Evolutionary conservation across 2,329 filamentous ascomycete species (phyloP).

Genomic region (Hypoxylon sp.): DNA sequence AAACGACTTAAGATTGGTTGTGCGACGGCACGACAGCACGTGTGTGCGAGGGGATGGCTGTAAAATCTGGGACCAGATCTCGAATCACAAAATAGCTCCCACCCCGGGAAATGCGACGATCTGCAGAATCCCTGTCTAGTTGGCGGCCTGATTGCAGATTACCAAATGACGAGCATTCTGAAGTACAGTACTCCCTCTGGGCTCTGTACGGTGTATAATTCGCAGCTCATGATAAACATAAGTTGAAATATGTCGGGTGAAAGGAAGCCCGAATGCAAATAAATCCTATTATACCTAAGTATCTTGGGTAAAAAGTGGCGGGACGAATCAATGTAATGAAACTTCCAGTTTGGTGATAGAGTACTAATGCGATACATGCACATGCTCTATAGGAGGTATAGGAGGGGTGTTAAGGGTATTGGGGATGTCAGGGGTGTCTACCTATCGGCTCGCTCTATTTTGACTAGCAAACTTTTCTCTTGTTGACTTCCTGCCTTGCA

Average conservation of each 20-base stretch:
- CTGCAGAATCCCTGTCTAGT: constrained; percentile 48
- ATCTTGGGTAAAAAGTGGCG: constrained; percentile 8
- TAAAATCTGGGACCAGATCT: constrained; percentile 46
- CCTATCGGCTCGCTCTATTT: constrained; percentile 25
- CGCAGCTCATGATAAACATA: background rate
- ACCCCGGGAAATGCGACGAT: constrained; percentile 51
- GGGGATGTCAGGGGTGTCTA: constrained; percentile 16
- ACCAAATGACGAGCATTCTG: constrained; percentile 28
- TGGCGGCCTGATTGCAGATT: constrained; percentile 38
- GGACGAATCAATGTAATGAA: constrained; percentile 3
- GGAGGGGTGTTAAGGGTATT: background rate
- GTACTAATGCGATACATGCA: constrained; percentile 16
- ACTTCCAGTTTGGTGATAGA: background rate
- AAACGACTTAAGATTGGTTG: constrained; percentile 42
- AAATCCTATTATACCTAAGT: background rate
- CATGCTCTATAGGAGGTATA: background rate
- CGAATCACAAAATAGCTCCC: constrained; percentile 45
- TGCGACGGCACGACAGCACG: constrained; percentile 43
- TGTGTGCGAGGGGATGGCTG: constrained; percentile 41
- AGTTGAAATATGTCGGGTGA: too few relatives aligned
- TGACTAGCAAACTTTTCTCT: constrained; percentile 35
- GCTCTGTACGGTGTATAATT: background rate
- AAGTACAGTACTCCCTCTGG: background rate
- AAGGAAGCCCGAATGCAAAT: too few relatives aligned
- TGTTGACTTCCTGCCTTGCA: constrained; percentile 28